Base-by-base conservation (phyloP, 1,284 basidiomycete genomes). In the Ceratobasidium sp. region DNA sequence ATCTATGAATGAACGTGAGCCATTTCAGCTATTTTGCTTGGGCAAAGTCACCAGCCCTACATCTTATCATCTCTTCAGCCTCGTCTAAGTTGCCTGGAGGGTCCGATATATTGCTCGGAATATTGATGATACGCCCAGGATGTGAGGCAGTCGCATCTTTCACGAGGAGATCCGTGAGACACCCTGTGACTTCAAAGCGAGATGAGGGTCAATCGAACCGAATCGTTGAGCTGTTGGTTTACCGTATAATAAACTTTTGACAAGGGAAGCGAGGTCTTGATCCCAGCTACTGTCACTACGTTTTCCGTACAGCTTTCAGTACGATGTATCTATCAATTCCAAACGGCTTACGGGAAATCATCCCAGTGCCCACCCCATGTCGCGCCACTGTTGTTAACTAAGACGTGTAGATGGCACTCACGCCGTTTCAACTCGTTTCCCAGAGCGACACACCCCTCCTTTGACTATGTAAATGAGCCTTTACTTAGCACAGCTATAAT, bases 371-470 rank as follows among this genome's bases (percentile, higher is more conserved):
- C 89, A 17, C 92, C 93, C 92, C 92, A 94, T 8, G 90, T 86
- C n/a, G 87, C 86, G 7, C 90, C 91, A 8, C 88, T 89, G 77
- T 93, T 93, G 78, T 93, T 93, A 50, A 93, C 85, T 8, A 93
- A 84, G 60, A 92, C 86, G 72, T 93, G 89, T 1, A 96, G 80
- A 69, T 88, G 89, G 47, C 77, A 79, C 77, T 92, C 91, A 43
- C 82, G 84, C 72, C 85, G 82, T 74, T 88, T 87, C 77, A 94
- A 85, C 69, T 88, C 85, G 3, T 81, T 78, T 38, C 88, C 86
- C 67, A 96, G 84, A 0, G 84, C 84, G 69, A 94, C 86, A 75
- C 93, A 94, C 1, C 93, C 93, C 0, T 89, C 87, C 79, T 89
- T 93, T 40, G 83, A 85, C 89, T 91, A 47, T 13, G 27, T 25